Conservation (phyloP, 176 grass and related monocot species). For the Panicum miliaceum region DNA sequence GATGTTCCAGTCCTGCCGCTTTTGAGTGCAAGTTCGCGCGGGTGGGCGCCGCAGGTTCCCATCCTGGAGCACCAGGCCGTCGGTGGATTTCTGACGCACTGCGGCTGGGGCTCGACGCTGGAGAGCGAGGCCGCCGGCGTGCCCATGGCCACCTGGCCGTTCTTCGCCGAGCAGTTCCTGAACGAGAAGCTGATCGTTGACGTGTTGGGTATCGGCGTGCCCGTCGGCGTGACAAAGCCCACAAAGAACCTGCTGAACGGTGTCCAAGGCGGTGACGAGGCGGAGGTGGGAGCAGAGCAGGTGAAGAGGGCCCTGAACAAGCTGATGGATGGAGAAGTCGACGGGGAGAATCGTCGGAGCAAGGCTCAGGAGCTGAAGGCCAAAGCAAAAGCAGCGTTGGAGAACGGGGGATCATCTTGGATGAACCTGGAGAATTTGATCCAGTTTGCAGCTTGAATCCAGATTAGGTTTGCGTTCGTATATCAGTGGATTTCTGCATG, state of each 20-base stretch:
- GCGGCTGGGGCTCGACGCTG: slow-evolving; percentile 74
- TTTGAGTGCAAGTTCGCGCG: slow-evolving; percentile 36
- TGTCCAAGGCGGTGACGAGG: neutral
- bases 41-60: slow-evolving; percentile 65
- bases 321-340: slow-evolving; percentile 47
- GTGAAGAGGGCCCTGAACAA: slow-evolving; percentile 38
- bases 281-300: slow-evolving; percentile 29
- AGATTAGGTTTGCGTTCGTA: too few species aligned
- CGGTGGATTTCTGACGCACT: slow-evolving; percentile 68
- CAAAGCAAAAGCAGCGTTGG: slow-evolving; percentile 26
- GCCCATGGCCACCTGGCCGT: slow-evolving; percentile 60
- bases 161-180: slow-evolving; percentile 65
- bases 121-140: slow-evolving; percentile 54
- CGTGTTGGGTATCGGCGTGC: slow-evolving; percentile 52
- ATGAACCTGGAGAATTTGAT: slow-evolving; percentile 40
- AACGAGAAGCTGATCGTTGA: slow-evolving; percentile 68
- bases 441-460: slow-evolving; percentile 12
- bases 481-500: too few species aligned
- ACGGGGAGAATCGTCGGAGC: slow-evolving; percentile 31
- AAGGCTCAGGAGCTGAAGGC: neutral
- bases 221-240: slow-evolving; percentile 44
- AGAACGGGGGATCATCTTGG: slow-evolving; percentile 33
- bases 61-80: slow-evolving; percentile 61
- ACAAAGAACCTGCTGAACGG: neutral
- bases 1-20: slow-evolving; percentile 44